These are phyloP conservation scores for Phlegmacium glaucopus DNA, from an alignment of 768 basidiomycete species.

Conservation along the genomic window DNA sequence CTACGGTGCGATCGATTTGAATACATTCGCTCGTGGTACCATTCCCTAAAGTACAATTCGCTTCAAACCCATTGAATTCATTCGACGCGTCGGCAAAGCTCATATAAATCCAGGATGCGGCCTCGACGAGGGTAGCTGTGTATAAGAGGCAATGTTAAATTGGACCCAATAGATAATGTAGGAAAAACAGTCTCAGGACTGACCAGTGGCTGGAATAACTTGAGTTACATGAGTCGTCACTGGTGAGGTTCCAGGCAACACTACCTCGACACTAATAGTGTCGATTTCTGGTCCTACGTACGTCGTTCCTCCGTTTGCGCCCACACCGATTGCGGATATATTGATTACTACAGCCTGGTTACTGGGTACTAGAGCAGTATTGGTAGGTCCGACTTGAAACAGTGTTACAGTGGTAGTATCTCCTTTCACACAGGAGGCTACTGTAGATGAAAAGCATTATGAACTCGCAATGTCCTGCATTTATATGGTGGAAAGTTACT, in stretches of 20 bases:
- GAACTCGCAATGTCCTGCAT: too few relatives aligned
- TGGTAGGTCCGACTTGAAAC: not conserved
- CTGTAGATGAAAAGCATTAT: too few relatives aligned
- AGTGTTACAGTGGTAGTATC: not conserved
- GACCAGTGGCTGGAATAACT: not conserved
- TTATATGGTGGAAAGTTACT: too few relatives aligned
- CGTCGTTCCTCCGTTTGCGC: not conserved
- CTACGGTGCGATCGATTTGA: not conserved
- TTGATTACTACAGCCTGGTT: not conserved
- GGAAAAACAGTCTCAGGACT: too few relatives aligned
- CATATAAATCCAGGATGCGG: not conserved
- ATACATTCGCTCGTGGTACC: not conserved
- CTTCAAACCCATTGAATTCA: not conserved
- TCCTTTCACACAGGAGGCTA: not conserved
- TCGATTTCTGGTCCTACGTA: not conserved
- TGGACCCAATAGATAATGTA: too few relatives aligned
- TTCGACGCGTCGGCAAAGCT: not conserved
- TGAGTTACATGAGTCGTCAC: not conserved
- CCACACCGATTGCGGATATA: not conserved
- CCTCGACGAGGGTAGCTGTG: not conserved
- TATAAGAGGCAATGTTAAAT: not conserved
- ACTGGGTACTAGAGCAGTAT: not conserved
- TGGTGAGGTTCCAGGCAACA: not conserved
- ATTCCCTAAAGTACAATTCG: not conserved
- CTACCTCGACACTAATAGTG: not conserved